Conservation (phyloP, 495 filamentous ascomycete species). For the Rusavskia elegans region DNA sequence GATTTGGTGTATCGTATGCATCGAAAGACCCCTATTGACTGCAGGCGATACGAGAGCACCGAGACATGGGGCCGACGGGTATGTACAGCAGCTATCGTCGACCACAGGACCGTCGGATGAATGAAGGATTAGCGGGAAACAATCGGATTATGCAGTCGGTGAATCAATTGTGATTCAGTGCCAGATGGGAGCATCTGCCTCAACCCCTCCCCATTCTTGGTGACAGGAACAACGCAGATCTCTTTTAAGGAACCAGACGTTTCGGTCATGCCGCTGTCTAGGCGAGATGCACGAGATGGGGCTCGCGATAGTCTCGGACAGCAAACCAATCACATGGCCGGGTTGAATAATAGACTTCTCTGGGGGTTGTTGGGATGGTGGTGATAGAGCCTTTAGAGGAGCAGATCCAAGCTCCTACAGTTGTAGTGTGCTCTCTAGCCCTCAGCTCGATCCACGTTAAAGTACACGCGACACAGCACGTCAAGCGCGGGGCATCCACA, state of each 20-base stretch:
- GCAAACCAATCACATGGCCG: background rate
- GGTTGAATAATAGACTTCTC: background rate
- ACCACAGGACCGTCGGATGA: background rate
- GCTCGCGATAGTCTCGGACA: background rate
- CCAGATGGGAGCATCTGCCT: background rate
- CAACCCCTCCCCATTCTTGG: background rate
- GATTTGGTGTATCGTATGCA: background rate
- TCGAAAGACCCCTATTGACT: background rate
- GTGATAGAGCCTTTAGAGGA: background rate
- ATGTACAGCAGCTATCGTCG: background rate
- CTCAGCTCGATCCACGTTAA: background rate
- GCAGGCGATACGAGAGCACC: background rate
- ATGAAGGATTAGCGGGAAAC: background rate
- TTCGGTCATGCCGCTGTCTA: background rate
- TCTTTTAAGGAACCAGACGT: background rate
- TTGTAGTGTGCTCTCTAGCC: background rate
- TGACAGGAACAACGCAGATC: background rate
- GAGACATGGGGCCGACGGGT: background rate
- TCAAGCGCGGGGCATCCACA: background rate
- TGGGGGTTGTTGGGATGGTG: background rate
- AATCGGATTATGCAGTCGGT: too few species aligned
- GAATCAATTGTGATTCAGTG: background rate
- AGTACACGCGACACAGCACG: background rate
- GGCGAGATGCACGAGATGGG: background rate
- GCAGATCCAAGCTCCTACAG: background rate